Evolutionary conservation across 2,329 filamentous ascomycete species (phyloP).

Genomic region (Colletotrichum camelliae): DNA sequence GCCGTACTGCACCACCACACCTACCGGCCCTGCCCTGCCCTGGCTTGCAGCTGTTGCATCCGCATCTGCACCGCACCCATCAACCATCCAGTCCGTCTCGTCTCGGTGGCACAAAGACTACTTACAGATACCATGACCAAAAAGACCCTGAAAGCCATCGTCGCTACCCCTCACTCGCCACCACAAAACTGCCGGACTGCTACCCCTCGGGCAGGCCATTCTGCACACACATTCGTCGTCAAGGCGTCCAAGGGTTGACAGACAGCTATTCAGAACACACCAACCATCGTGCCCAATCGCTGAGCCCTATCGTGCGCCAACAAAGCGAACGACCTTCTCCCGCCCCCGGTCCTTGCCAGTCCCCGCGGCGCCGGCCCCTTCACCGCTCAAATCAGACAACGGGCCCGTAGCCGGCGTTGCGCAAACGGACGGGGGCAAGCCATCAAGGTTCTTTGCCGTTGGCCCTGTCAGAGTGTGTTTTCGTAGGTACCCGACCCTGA

Average conservation of each 20-base stretch:
- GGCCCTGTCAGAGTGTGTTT: background rate
- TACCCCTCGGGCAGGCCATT: background rate
- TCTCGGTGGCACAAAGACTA: background rate
- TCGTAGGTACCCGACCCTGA: background rate
- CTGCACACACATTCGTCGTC: background rate
- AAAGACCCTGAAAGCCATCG: background rate
- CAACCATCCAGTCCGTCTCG: background rate
- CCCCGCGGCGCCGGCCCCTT: constrained; percentile 10
- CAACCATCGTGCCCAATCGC: background rate
- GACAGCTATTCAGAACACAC: background rate
- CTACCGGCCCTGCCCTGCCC: background rate
- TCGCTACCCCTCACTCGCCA: background rate
- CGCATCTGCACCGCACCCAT: background rate
- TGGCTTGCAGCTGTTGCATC: background rate
- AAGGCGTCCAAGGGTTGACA: background rate
- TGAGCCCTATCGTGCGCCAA: background rate
- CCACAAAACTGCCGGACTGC: background rate
- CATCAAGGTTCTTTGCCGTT: constrained; percentile 8
- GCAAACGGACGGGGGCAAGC: constrained; percentile 1
- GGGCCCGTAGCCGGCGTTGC: constrained; percentile 5
- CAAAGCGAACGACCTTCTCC: background rate
- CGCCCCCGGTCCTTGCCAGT: constrained; percentile 6
- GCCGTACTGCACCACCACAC: background rate
- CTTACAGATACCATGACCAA: background rate
- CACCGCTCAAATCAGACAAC: constrained; percentile 19